Conservation (phyloP, 2,329 filamentous ascomycete species). For the Pestalotiopsis sp. region DNA sequence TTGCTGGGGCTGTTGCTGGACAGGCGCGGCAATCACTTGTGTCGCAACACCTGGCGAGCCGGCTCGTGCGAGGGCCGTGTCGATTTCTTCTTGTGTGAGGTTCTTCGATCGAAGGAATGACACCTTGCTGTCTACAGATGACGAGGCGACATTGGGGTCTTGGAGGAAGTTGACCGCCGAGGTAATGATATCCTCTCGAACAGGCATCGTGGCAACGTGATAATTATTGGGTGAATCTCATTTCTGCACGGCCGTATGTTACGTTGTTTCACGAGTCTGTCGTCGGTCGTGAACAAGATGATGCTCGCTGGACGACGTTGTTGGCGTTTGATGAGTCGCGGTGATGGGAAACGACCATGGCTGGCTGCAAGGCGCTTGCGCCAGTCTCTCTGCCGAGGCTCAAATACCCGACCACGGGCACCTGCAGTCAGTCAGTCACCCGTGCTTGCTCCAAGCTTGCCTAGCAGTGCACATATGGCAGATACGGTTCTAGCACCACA, state of each 20-base stretch:
- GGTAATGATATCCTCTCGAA: slow-evolving; percentile 76
- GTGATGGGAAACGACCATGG: neutral
- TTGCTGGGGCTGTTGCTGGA: slow-evolving; percentile 38
- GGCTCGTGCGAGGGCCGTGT: slow-evolving; percentile 77
- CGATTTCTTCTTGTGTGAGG: slow-evolving; percentile 93
- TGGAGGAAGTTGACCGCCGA: slow-evolving; percentile 66
- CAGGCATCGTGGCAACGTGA: slow-evolving; percentile 62
- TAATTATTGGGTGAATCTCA: slow-evolving; percentile 1
- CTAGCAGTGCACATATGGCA: neutral
- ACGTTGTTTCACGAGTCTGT: neutral
- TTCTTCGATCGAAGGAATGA: slow-evolving; percentile 97
- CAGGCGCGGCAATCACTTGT: slow-evolving; percentile 45
- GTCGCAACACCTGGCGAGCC: slow-evolving; percentile 50
- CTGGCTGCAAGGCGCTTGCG: neutral
- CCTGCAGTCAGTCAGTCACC: neutral
- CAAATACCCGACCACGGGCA: neutral
- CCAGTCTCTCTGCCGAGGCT: slow-evolving; percentile 1
- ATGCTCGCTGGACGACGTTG: neutral
- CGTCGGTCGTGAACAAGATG: neutral
- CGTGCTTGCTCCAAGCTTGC: neutral
- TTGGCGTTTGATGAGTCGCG: neutral
- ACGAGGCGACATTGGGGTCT: slow-evolving; percentile 87
- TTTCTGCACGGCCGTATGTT: neutral
- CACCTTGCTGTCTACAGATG: slow-evolving; percentile 89
- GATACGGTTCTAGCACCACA: neutral